These are phyloP conservation scores for Immersiporthe knoxdaviesiana DNA, from an alignment of 2,329 filamentous ascomycete genomes.

Conservation along the genomic window DNA sequence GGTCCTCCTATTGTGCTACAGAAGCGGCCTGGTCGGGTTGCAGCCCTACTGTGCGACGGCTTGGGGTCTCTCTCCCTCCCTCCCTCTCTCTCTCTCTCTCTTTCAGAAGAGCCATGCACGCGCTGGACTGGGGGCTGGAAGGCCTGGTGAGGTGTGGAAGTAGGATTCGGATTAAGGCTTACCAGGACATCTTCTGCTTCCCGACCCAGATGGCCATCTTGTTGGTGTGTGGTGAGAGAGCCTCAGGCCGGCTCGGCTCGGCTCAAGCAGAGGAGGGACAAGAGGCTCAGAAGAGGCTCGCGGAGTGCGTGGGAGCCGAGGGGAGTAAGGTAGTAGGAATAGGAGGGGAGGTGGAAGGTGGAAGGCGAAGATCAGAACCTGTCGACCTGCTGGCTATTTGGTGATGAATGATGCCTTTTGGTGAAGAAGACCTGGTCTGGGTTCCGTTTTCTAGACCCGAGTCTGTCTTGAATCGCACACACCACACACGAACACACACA, in stretches of 20 bases:
- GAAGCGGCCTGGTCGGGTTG: slow-evolving; percentile 5
- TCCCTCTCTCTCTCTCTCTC: not conserved
- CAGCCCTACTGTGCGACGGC: not conserved
- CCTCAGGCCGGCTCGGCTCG: slow-evolving; percentile 23
- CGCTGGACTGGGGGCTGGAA: no score
- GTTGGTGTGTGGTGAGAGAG: slow-evolving; percentile 12
- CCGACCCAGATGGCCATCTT: slow-evolving; percentile 30
- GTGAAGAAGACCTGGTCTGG: not conserved
- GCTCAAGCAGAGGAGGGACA: not conserved
- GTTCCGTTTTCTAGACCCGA: not conserved
- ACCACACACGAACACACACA: not conserved
- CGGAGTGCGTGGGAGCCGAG: not conserved
- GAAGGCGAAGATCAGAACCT: not conserved
- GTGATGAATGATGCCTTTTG: not conserved
- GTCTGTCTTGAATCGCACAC: not conserved
- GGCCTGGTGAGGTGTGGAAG: not conserved
- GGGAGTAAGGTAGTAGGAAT: not conserved
- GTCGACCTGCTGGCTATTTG: not conserved
- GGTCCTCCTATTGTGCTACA: slow-evolving; percentile 2
- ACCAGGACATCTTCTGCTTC: slow-evolving; percentile 31
- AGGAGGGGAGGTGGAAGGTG: not conserved
- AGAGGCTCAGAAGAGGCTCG: not conserved
- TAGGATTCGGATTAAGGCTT: slow-evolving; percentile 4
- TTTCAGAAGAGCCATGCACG: no score
- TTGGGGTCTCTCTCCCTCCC: not conserved